Conservation (phyloP, 2,329 filamentous ascomycete species). For the Fusarium tricinctum region DNA sequence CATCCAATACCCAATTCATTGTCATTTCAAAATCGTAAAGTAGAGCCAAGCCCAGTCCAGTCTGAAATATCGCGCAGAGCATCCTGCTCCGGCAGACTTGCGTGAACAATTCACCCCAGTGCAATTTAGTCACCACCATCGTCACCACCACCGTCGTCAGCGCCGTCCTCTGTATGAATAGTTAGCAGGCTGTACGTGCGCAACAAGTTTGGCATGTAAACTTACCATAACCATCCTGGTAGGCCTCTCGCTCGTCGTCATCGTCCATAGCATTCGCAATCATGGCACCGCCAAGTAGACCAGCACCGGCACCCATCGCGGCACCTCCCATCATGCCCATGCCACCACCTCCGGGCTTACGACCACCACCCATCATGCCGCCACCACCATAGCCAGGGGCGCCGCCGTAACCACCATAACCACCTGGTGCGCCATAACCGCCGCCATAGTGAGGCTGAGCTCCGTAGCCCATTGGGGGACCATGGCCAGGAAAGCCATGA, state of each 20-base stretch:
- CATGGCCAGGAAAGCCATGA: constrained; percentile 47
- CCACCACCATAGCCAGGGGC: constrained; percentile 51
- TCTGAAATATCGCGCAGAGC: background rate
- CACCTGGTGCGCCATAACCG: constrained; percentile 35
- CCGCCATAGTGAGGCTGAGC: constrained; percentile 47
- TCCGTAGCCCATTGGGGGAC: constrained; percentile 49
- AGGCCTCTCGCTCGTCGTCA: constrained; percentile 71
- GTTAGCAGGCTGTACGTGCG: constrained; percentile 31
- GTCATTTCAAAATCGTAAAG: constrained; percentile 22
- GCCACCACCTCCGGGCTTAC: constrained; percentile 59
- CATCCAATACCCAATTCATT: constrained; percentile 13
- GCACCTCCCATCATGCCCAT: constrained; percentile 81
- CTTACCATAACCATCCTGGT: constrained; percentile 61
- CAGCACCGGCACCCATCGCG: constrained; percentile 84
- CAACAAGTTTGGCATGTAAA: constrained; percentile 3
- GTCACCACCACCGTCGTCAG: constrained; percentile 49
- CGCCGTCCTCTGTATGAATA: constrained; percentile 50
- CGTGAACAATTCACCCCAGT: background rate
- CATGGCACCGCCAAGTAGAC: constrained; percentile 82
- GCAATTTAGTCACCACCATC: constrained; percentile 39
- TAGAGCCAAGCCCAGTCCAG: constrained; percentile 10
- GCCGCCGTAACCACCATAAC: constrained; percentile 51
- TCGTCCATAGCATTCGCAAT: constrained; percentile 77
- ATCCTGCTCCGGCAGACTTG: background rate
- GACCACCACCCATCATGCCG: constrained; percentile 46